Evolutionary conservation across 768 basidiomycete genomes (phyloP), one percentile per base, ranked within the genome.

Genomic region (Strobilomyces dryophilus): DNA sequence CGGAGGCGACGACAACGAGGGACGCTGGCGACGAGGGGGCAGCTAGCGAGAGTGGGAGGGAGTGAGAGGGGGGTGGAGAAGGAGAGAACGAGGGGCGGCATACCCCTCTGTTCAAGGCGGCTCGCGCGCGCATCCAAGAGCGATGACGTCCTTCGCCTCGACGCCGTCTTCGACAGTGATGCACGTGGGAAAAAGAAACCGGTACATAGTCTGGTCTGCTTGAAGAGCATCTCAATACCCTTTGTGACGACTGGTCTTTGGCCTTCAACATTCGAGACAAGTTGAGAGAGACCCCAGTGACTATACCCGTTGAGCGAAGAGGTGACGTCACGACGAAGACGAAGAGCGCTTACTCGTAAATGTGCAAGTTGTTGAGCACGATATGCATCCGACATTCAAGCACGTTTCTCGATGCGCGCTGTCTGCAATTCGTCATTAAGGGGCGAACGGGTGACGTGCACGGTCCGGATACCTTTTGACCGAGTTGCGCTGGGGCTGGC

Each of bases 331-430:
- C 35, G 51, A 47, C 11, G 44, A 31, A 49, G 17, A 10, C 20
- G 18, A 3, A 31, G 1, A n/a, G 1, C n/a, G 43, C 79, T 49
- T 61, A 93, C 92, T 97, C 95, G 77, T 91, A 98, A 54, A 95
- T 77, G 76, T 97, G 94, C 36, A 95, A 98, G 77, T 98, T 98
- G 81, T 99, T 98, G 57, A 98, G 80, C 95, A 98, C 0, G 97
- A 95, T 64, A 98, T 98, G 69, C 97, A 99, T 55, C 97, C 97
- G 62, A 98, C 93, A 67, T 98, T 99, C 58, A 98, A 75, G 80
- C 97, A 99, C 95, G 91, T 70, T 95, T 98, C 75, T 98, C 95
- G 52, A 98, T 85, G 70, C 97, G 98, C 15, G 89, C 95, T 12
- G 95, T 98, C 94, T 95, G 37, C 29, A 15, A 49, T 50, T 15